Percentiles rank a stretch among this genome's conserved stretches.
Evolutionary conservation across 352 stramenopile species (phyloP).

Genomic region (Aphanomyces cochlioides): DNA sequence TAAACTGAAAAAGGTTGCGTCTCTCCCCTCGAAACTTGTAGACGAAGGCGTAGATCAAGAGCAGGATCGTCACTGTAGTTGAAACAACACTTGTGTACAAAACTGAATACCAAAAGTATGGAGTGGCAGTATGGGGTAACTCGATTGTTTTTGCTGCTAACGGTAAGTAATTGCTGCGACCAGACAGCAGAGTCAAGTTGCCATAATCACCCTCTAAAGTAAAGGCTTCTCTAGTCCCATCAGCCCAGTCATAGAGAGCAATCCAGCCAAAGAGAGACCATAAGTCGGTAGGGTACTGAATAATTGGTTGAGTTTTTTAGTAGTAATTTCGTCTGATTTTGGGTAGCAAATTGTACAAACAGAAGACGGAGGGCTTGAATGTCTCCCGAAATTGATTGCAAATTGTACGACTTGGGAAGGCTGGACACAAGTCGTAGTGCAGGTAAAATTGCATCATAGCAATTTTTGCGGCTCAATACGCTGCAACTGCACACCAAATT

Average conservation of each 20-base stretch:
- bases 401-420: no score
- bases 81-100: slow-evolving; percentile 21
- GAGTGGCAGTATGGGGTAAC: slow-evolving; percentile 3
- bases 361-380: no score
- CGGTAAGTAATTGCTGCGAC: neutral
- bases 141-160: slow-evolving; percentile 16
- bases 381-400: no score
- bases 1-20: slow-evolving; percentile 15
- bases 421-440: no score
- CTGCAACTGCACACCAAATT: neutral
- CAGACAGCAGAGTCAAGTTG: neutral
- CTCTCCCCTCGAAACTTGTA: neutral
- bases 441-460: no score
- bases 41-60: neutral
- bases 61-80: neutral
- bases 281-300: neutral
- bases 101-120: slow-evolving; percentile 21
- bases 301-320: neutral
- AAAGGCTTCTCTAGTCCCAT: neutral
- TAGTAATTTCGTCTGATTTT: neutral
- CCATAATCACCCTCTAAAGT: slow-evolving; percentile 10
- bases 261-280: neutral
- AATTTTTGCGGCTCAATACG: neutral
- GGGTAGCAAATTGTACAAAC: neutral
- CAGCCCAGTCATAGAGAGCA: neutral